Evolutionary conservation across 805 yeast genomes (phyloP), one percentile per base, ranked within the genome.

Genomic region (Suhomyces sp.): DNA sequence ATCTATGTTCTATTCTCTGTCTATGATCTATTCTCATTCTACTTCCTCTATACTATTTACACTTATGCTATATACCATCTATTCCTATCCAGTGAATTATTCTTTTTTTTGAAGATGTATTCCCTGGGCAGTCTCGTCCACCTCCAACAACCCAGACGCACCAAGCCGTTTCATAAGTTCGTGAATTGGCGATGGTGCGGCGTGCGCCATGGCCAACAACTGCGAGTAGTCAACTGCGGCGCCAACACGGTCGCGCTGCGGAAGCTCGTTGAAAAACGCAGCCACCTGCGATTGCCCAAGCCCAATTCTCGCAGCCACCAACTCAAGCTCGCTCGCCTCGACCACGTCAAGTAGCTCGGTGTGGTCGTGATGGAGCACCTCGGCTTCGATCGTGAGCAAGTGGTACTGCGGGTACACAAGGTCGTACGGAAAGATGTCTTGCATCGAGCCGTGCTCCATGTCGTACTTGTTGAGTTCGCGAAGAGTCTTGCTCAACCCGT

Each of bases 361-460:
- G 57, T 73, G 77, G 46, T 65, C 57, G 6, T 60, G 54, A 5
- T 55, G 51, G 6, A 67, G 46, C 13, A 67, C 60, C 12, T 67
- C 63, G 3, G 57, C 54, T 51, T 72, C 76, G 2, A 74, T 68
- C 7, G 74, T 66, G 9, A 74, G 58, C 9, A 73, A 45, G 46
- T 57, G 57, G 44, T 60, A 65, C 26, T 57, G 64, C 36, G 61
- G 60, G 55, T 62, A 74, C 17, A 52, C 45, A 2, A 74, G 36
- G 48, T 73, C 76, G 49, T 56, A 71, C 9, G 76, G 76, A 17
- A 69, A 59, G 0, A 59, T 48, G 3, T 57, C 58, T 4, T 50
- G 27, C 5, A 63, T 45, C 23, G 42, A 38, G 3, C 24, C 42
- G n/a, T 38, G 10, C 23, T 38, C 42, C 42, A 38, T 6, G 4